Evolutionary conservation across 768 basidiomycete genomes (phyloP), one percentile per base, ranked within the genome.

Genomic region (Ephemerocybe angulata): DNA sequence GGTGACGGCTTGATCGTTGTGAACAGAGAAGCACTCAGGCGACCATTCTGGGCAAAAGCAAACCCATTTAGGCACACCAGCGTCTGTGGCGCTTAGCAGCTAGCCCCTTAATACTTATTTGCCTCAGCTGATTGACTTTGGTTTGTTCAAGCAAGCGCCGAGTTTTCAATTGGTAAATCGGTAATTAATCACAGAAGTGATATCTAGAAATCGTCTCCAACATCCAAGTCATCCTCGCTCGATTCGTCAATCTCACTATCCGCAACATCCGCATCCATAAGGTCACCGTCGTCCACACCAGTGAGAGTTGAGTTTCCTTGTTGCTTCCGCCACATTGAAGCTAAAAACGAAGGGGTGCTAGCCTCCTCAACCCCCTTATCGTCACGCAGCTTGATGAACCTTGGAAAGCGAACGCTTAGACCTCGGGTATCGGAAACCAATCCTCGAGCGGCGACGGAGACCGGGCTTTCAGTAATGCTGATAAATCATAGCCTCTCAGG

Each of bases 381-480:
- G 10, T 86, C 83, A 24, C 89, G 75, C 6, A 82, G 63, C 55
- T 77, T 81, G 53, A 95, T 76, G 71, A 95, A 96, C 31, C 93
- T 79, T 38, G 94, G 94, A 68, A 97, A 97, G 12, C 94, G 86
- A 12, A 96, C 69, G 61, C 88, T 90, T 28, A 95, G 73, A 4
- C 94, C 94, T 25, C 87, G 77, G 49, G 63, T 61, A 17, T 67
- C 59, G 7, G 75, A 75, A 5, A 83, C 74, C 21, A 85, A 65
- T 5, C 86, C 84, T 52, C 79, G 73, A 0, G 90, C 93, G 17
- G 93, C 93, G 4, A 87, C 71, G 22, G 93, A 95, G 15, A 93
- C 83, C 0, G 93, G 93, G 41, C 91, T 93, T 57, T 91, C 70
- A 2, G 93, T 93, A 59, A 94, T 80, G 63, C 87, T 90, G 49